Conservation (phyloP, 768 basidiomycete species). For the Agaricus sinodeliciosus region DNA sequence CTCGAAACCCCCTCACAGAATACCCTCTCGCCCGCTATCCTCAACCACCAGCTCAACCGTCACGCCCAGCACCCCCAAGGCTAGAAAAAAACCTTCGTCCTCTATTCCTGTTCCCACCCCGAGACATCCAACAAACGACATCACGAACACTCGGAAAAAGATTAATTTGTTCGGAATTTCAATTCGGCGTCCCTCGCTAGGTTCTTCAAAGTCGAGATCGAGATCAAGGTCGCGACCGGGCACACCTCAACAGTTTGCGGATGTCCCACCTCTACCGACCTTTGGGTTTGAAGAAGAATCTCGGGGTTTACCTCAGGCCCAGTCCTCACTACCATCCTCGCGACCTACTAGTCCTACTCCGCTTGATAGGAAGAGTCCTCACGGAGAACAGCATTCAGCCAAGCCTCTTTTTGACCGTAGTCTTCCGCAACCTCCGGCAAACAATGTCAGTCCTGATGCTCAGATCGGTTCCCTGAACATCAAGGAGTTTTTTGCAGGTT, state of each 20-base stretch:
- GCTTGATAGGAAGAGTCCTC: neutral
- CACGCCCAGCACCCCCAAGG: constrained; percentile 47
- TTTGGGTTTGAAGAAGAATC: constrained; percentile 18
- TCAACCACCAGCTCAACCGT: constrained; percentile 58
- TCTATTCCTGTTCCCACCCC: constrained; percentile 19
- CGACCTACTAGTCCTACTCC: constrained; percentile 27
- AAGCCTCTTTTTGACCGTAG: constrained; percentile 20
- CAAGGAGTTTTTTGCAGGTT: constrained; percentile 27
- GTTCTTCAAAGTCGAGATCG: constrained; percentile 21
- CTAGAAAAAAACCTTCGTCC: constrained; percentile 22
- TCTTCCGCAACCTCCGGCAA: constrained; percentile 10
- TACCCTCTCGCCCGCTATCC: constrained; percentile 58
- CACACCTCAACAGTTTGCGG: constrained; percentile 16
- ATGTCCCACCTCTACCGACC: constrained; percentile 20
- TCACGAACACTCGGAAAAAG: constrained; percentile 25
- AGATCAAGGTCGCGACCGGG: constrained; percentile 24
- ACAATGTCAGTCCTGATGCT: neutral
- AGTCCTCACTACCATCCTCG: constrained; percentile 14
- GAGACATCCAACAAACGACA: constrained; percentile 6
- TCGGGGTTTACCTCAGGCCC: constrained; percentile 23
- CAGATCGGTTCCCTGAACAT: constrained; percentile 19
- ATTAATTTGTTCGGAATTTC: constrained; percentile 40
- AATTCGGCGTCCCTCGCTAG: constrained; percentile 26
- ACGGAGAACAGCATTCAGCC: constrained; percentile 20
- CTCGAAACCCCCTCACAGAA: constrained; percentile 42